Evolutionary conservation across 176 grass and related monocot species (phyloP).

Genomic region (Canna indica): DNA sequence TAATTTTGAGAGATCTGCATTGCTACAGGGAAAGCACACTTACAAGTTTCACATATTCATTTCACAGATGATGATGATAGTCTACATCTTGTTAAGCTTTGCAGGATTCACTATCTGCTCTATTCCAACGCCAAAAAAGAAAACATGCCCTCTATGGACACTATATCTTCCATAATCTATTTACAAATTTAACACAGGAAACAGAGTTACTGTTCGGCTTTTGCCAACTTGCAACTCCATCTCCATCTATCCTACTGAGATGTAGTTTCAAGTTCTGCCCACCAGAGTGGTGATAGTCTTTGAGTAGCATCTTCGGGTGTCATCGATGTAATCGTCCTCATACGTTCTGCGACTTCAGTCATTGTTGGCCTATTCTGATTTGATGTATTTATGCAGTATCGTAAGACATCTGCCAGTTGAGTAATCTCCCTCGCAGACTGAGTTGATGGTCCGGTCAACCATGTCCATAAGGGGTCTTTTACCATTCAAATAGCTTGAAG

Average conservation of each 20-base stretch:
- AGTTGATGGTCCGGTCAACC: slow-evolving; percentile 60
- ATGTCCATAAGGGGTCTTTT: slow-evolving; percentile 43
- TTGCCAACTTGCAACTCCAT: neutral
- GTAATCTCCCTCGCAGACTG: slow-evolving; percentile 42
- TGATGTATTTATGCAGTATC: slow-evolving; percentile 45
- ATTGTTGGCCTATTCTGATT: slow-evolving; percentile 35
- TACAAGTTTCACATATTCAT: too few relatives aligned
- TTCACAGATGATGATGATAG: too few relatives aligned
- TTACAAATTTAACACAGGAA: neutral
- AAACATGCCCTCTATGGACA: neutral
- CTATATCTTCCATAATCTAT: neutral
- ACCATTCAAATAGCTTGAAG: slow-evolving; percentile 60
- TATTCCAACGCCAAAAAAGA: neutral
- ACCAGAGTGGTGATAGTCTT: slow-evolving; percentile 49
- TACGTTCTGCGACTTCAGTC: slow-evolving; percentile 34
- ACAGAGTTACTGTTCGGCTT: neutral
- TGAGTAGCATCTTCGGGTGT: slow-evolving; percentile 40
- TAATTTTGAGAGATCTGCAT: too few relatives aligned
- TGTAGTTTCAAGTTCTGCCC: slow-evolving; percentile 84
- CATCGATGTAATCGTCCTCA: slow-evolving; percentile 61
- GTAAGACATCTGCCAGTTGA: slow-evolving; percentile 42
- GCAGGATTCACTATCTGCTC: too few relatives aligned
- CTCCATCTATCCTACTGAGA: slow-evolving; percentile 16
- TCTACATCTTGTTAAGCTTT: too few relatives aligned
- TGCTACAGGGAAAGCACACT: too few relatives aligned